These are phyloP conservation scores for Vigna mungo DNA, from an alignment of 306 rosid genomes.

Conservation along the genomic window DNA sequence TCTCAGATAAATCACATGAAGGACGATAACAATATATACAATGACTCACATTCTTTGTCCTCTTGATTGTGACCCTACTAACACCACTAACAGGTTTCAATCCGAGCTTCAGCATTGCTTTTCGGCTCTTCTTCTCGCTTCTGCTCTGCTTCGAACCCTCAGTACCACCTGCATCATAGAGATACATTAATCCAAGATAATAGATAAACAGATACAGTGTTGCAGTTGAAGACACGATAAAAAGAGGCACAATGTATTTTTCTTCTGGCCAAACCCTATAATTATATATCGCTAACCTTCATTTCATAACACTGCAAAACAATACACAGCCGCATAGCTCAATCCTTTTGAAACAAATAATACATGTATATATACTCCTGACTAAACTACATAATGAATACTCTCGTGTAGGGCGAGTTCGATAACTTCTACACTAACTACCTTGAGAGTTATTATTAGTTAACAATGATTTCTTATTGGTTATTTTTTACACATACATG, in stretches of 20 bases:
- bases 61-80: slow-evolving; percentile 89
- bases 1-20: neutral
- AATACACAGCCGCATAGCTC: neutral
- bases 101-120: slow-evolving; percentile 96
- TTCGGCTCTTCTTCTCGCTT: slow-evolving; percentile 97
- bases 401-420: neutral
- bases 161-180: slow-evolving; percentile 56
- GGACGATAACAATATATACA: neutral
- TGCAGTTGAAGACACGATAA: neutral
- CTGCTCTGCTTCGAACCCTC: slow-evolving; percentile 95
- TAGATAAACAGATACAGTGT: neutral
- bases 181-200: slow-evolving; percentile 16
- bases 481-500: neutral
- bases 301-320: neutral
- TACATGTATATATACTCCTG: neutral
- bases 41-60: slow-evolving; percentile 73
- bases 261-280: neutral
- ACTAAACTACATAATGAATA: neutral
- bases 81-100: slow-evolving; percentile 90
- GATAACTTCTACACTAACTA: neutral
- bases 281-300: neutral
- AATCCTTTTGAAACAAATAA: neutral
- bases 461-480: neutral
- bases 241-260: neutral
- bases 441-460: neutral